A percentile compares a stretch with the other conserved stretches of the same genome.
Conservation (phyloP, 768 basidiomycete species). For the Mycena polygramma region DNA sequence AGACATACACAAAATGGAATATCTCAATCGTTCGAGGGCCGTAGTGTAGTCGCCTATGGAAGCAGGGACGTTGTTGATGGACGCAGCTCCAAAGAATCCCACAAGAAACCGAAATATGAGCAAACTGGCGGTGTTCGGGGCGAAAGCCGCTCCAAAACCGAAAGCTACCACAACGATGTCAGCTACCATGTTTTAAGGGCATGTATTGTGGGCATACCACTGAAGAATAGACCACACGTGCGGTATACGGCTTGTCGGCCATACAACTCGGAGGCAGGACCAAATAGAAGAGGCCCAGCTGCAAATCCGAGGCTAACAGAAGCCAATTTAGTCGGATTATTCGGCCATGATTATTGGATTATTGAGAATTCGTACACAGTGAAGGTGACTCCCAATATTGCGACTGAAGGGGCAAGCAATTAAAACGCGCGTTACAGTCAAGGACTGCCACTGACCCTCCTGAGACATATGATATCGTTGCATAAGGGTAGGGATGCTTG, state of each 20-base stretch:
- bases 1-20: constrained; percentile 32
- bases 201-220: constrained; percentile 17
- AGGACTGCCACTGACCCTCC: constrained; percentile 9
- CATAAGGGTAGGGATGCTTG: constrained; percentile 25
- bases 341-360: not conserved
- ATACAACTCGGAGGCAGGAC: constrained; percentile 43
- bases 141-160: constrained; percentile 33
- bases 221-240: constrained; percentile 19
- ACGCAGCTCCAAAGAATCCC: constrained; percentile 32
- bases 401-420: constrained; percentile 11
- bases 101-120: constrained; percentile 34
- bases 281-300: constrained; percentile 38
- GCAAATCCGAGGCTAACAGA: constrained; percentile 32
- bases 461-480: constrained; percentile 26
- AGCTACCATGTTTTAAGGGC: not conserved
- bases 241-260: constrained; percentile 35
- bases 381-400: constrained; percentile 26
- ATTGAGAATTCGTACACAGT: constrained; percentile 11
- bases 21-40: not conserved
- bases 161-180: constrained; percentile 18
- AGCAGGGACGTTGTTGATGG: constrained; percentile 34
- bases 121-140: constrained; percentile 20
- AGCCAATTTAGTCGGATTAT: not conserved
- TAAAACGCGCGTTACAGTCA: not conserved
- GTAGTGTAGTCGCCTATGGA: constrained; percentile 33